A percentile compares a stretch with the other conserved stretches of the same genome.
Conservation (phyloP, 1,284 basidiomycete species). For the Ustilago cynodontis region DNA sequence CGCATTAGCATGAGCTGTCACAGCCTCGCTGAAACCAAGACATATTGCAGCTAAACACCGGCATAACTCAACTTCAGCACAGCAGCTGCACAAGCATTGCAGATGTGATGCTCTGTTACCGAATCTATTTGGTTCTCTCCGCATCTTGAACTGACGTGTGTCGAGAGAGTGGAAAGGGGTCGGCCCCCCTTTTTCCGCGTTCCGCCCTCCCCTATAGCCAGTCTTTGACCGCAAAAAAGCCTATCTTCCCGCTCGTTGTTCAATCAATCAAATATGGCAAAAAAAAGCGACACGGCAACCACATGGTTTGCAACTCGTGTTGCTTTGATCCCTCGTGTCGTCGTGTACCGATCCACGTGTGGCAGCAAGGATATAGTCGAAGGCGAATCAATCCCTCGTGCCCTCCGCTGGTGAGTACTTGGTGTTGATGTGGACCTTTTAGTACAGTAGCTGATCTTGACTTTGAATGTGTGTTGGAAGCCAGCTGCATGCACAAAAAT, state of each 20-base stretch:
- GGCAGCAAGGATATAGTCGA: neutral
- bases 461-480: neutral
- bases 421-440: no score
- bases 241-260: neutral
- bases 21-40: neutral
- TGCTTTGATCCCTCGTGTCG: neutral
- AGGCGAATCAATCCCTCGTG: no score
- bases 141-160: neutral
- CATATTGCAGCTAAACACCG: neutral
- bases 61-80: no score
- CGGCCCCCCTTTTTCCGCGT: slow-evolving; percentile 6
- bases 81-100: neutral
- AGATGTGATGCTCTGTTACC: neutral
- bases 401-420: no score
- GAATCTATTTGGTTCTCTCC: neutral
- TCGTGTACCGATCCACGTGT: neutral
- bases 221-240: neutral
- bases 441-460: neutral
- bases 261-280: neutral
- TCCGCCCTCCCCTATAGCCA: neutral
- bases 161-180: slow-evolving; percentile 3
- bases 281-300: neutral
- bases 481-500: neutral
- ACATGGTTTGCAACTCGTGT: slow-evolving; percentile 1
- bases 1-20: neutral